Evolutionary conservation across 495 filamentous ascomycete species (phyloP), one percentile per base, ranked within the genome.

Genomic region (Terfezia boudieri): DNA sequence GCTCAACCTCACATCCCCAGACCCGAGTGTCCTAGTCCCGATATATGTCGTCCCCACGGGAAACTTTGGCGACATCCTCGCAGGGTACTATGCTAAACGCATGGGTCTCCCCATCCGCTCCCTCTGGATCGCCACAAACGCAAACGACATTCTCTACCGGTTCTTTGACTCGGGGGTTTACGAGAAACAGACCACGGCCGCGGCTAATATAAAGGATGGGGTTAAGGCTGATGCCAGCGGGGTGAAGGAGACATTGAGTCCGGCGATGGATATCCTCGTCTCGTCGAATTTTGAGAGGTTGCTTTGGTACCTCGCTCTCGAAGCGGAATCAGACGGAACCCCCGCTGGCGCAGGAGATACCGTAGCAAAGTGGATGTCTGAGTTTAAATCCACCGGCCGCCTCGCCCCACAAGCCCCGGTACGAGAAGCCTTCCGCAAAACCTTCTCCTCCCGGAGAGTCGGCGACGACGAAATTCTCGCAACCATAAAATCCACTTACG

Each of bases 261-360:
- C 90, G 0, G 90, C 90, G 17, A 98, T 98, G 90, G 90, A 96
- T 66, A 95, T 95, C 53, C 74, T 96, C 11, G 86, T 95, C 37
- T 83, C 78, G 53, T 86, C 81, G 66, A 98, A 98, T 73, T 95
- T 98, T 66, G 90, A 98, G 72, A 76, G 90, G 32, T 73, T 98
- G 0, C 73, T 98, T n/a, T 95, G 89, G 89, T 94, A 82, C 71
- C 73, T 94, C 10, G 79, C 85, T 1, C 79, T 81, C 66, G 71
- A 79, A 56, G 77, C 75, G 57, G 49, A 62, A 43, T 68, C 68
- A 23, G 69, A 69, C n/a, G 46, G 53, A 11, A 54, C 14, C 49
- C 74, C 73, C 61, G 72, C 70, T 58, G 72, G 76, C 60, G 76
- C 82, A 26, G 75, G 82, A 49, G 71, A 78, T 61, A 75, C 79